Conservation (phyloP, 139 green algal genomes). For the Picochlorum sp. region DNA sequence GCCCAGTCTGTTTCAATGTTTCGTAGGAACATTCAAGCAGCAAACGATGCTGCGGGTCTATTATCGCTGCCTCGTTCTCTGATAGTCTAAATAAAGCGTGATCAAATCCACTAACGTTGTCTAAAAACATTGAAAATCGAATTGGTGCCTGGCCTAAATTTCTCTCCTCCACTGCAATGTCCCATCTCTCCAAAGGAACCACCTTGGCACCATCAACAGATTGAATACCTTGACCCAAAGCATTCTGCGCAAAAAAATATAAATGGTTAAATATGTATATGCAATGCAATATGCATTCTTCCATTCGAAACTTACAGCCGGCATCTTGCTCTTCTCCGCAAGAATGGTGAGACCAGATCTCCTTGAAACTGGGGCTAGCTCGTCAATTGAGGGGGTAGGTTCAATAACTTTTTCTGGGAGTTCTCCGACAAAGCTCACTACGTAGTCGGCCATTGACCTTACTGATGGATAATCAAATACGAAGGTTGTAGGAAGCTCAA, state of each 20-base stretch:
- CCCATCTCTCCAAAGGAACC: conserved; percentile 24
- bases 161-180: conserved; percentile 11
- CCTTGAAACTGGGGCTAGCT: no score
- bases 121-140: conserved; percentile 38
- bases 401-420: no score
- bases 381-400: no score
- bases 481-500: conserved; percentile 38
- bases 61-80: conserved; percentile 52
- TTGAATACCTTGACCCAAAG: conserved; percentile 1
- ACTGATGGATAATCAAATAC: conserved; percentile 72
- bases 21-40: conserved; percentile 48
- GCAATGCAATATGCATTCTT: no score
- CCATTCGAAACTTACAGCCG: no score
- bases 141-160: conserved; percentile 8
- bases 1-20: conserved; percentile 7
- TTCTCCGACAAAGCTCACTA: neutral
- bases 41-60: conserved; percentile 80
- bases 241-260: no score
- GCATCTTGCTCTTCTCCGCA: no score
- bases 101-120: conserved; percentile 58
- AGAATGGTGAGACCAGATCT: no score
- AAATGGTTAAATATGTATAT: no score
- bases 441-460: conserved; percentile 15
- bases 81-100: conserved; percentile 50
- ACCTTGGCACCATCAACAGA: conserved; percentile 9